Evolutionary conservation across 495 filamentous ascomycete genomes (phyloP).

Genomic region (Aspergillus coremiiformis): DNA sequence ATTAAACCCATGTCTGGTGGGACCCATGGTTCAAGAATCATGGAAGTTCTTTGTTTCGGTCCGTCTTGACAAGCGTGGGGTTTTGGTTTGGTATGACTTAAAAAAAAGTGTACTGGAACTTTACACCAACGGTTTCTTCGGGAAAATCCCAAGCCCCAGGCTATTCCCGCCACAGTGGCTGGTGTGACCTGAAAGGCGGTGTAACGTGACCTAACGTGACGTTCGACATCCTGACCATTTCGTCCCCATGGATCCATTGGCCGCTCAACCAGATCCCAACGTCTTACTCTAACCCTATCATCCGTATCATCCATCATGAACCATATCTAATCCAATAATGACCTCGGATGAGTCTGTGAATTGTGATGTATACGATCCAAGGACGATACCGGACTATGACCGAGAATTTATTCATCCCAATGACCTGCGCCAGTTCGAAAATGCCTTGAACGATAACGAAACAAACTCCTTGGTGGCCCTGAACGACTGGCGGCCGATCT

Average conservation of each 20-base stretch:
- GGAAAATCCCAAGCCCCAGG: background rate
- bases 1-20: conserved; percentile 7
- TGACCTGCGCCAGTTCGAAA: conserved; percentile 45
- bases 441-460: conserved; percentile 43
- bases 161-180: background rate
- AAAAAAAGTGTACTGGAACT: no score
- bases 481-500: conserved; percentile 80
- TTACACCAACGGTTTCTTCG: no score
- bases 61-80: conserved; percentile 2
- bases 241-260: no score
- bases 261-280: conserved; percentile 1
- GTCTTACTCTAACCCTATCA: background rate
- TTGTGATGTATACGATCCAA: conserved; percentile 32
- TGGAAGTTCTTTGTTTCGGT: background rate
- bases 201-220: background rate
- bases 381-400: conserved; percentile 54
- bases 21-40: conserved; percentile 15
- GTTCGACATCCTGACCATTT: no score
- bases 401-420: conserved; percentile 55
- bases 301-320: conserved; percentile 21
- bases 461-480: conserved; percentile 54
- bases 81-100: no score
- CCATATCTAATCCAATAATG: conserved; percentile 31
- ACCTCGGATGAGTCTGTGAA: conserved; percentile 22
- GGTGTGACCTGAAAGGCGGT: no score